Conservation (phyloP, 805 yeast genomes). For the Metschnikowia borealis region DNA sequence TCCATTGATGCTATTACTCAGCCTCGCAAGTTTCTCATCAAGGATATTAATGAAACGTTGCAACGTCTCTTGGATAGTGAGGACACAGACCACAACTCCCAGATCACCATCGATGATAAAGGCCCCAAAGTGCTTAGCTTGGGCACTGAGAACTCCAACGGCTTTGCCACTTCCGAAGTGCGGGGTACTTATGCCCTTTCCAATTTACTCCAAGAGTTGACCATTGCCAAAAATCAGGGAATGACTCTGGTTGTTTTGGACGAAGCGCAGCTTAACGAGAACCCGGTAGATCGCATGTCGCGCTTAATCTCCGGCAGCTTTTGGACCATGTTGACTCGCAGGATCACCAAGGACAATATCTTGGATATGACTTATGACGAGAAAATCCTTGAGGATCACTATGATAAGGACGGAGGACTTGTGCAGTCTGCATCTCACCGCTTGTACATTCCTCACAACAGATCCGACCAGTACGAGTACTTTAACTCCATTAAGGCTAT, state of each 20-base stretch:
- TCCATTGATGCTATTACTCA: constrained; percentile 5
- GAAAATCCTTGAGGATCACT: constrained; percentile 55
- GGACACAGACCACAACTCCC: constrained; percentile 81
- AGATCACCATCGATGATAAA: constrained; percentile 79
- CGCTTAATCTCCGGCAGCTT: constrained; percentile 72
- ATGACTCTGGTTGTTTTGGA: constrained; percentile 74
- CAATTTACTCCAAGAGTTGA: constrained; percentile 80
- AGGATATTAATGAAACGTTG: constrained; percentile 71
- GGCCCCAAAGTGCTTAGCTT: constrained; percentile 79
- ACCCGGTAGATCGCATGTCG: constrained; percentile 75
- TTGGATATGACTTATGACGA: constrained; percentile 73
- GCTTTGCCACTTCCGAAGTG: constrained; percentile 60
- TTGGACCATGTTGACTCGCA: constrained; percentile 77
- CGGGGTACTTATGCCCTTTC: constrained; percentile 89
- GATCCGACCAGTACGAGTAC: constrained; percentile 70
- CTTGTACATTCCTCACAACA: constrained; percentile 68
- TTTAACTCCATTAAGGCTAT: constrained; percentile 49
- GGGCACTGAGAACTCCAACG: constrained; percentile 83
- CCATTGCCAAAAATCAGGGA: constrained; percentile 79
- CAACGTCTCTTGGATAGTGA: constrained; percentile 65
- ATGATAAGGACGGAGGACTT: constrained; percentile 29
- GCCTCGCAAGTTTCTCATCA: constrained; percentile 59
- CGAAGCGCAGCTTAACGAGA: constrained; percentile 79
- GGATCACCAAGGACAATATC: constrained; percentile 58
- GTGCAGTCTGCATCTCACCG: constrained; percentile 55